Evolutionary conservation across 139 green algal species (phyloP), one percentile per base, ranked within the genome.

Genomic region (Pleodorina starrii): DNA sequence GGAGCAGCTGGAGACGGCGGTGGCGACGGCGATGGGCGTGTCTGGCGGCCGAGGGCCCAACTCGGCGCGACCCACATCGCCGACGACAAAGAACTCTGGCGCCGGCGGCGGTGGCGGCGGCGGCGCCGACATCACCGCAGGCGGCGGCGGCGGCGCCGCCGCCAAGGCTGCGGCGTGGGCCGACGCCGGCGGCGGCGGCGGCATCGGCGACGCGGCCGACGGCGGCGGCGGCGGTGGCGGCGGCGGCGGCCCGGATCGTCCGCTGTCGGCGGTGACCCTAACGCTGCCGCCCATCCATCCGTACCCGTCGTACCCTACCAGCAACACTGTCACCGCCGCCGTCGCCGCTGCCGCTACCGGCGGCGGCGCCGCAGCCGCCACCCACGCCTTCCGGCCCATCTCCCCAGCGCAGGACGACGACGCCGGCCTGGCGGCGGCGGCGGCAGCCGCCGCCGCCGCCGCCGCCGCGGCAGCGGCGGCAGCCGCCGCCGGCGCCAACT

Each of bases 1-100:
- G 57, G 59, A 86, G 57, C 79, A 86, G 57, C 57, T 86, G 12
- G 59, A 63, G 57, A 40, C 57, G 42, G 79, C 40, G 12, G 79
- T 86, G 38, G 57, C 79, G 40, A 57, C 42, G 57, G 79, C 59
- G 40, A 40, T 86, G 42, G 72, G 44, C 43, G 36, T 76, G 68
- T 76, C 68, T 25, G 68, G 68, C 35, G 12, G 35, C 14, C 16
- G 35, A 21, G 38, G 27, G 14, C 66, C 66, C n/a, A 43, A 75
- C 43, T 46, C 36, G 16, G 35, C 38, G 12, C 36, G 68, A 25
- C 68, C 36, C 3, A 29, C 14, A 1, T 76, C 68, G 68, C 68
- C 68, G 35, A 19, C 11, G 35, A 7, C 68, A 10, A 76, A 76
- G 35, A 17, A 11, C 32, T 6, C n/a, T 7, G 66, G 7, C 32